These are phyloP conservation scores for Saccharomyces hybrid DNA, from an alignment of 1,139 yeast genomes.

Conservation along the genomic window DNA sequence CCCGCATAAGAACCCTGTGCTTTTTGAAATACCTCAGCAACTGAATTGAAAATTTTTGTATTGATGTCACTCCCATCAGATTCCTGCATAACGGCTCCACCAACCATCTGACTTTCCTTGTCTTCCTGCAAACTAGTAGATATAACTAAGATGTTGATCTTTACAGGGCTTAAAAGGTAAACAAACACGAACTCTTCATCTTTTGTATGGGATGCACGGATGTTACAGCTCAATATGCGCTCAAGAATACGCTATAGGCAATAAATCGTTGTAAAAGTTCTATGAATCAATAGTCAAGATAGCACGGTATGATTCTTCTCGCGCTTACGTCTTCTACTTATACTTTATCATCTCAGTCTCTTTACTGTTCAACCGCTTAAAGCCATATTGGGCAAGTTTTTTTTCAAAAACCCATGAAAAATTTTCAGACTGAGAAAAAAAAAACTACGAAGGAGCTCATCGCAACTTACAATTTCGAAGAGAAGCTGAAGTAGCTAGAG, in stretches of 20 bases:
- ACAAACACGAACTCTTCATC: neutral
- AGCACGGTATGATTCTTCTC: too few species aligned
- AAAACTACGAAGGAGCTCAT: neutral
- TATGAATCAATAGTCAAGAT: neutral
- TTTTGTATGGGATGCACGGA: neutral
- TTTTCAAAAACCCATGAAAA: conserved; percentile 1
- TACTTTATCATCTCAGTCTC: neutral
- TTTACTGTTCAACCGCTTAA: neutral
- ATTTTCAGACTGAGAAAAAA: neutral
- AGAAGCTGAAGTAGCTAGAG: neutral
- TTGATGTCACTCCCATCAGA: conserved; percentile 16
- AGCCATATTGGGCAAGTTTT: neutral
- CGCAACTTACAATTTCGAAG: neutral
- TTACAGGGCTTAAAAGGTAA: neutral
- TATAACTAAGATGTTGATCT: neutral
- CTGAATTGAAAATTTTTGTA: conserved; percentile 37
- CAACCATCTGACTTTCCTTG: neutral
- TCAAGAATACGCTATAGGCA: neutral
- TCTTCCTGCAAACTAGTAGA: neutral
- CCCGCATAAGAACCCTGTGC: conserved; percentile 69
- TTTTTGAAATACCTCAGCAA: conserved; percentile 71
- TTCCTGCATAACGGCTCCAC: neutral
- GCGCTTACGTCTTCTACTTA: too few species aligned
- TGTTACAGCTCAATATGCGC: neutral
- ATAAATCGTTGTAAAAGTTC: neutral